Base-by-base conservation (phyloP, 2,329 filamentous ascomycete species). In the Dactylellina sp. region DNA sequence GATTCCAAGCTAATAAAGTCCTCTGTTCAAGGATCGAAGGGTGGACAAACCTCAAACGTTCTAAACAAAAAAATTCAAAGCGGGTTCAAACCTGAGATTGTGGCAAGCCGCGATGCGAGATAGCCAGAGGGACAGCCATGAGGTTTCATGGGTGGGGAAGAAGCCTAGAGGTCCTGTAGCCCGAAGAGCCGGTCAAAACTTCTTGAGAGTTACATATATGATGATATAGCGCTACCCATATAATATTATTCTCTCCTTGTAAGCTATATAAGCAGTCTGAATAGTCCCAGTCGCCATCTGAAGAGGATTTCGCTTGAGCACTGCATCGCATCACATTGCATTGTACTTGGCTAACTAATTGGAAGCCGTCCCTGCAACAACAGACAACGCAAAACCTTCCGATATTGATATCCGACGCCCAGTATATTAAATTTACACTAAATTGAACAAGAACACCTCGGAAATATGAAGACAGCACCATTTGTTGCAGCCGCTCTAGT, bases 11-110 rank as follows among this genome's bases (percentile, higher is more conserved):
- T 16, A 12, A 40, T 12, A 16, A 40, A 14, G 3, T 12, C n/a
- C 37, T 40, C 5, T 40, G 4, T 25, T 61, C 46, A 61, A 60
- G 55, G 63, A 35, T 52, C 14, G 4, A 37, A 22, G 25, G 59
- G 28, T 39, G 53, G 63, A 68, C 60, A 53, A 68, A 68, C 53
- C 46, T 61, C 63, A 68, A 68, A 68, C 63, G 39, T 56, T 37
- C 47, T 32, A 50, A 42, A 50, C 39, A 12, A 42, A 42, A 11
- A n/a, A 57, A n/a, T n/a, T n/a, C 50, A 39, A 46, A 65, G 1
- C 40, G 11, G 32, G 11, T n/a, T 56, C 52, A 32, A 50, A 52
- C 56, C 9, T 39, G 47, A 59, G 18, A 59, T 52, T 53, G 24
- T 52, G 53, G 62, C 16, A n/a, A 20, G 28, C 3, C 37, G 18